Base-by-base conservation (phyloP, 2,329 filamentous ascomycete genomes). In the Neopestalotiopsis sp. region DNA sequence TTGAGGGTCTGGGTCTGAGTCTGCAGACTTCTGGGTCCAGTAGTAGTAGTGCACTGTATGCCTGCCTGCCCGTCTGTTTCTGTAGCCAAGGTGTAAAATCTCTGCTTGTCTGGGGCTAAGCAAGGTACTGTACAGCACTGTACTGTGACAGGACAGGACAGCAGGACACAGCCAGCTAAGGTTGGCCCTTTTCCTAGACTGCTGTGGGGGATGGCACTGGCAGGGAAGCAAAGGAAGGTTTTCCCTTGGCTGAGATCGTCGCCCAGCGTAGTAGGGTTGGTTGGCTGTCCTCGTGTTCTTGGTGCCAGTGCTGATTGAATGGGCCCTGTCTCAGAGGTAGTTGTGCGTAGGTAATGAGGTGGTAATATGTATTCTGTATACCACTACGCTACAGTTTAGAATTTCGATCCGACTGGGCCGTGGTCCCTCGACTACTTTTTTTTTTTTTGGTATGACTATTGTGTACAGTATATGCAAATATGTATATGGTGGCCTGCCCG, bases 281-380 rank as follows among this genome's bases (percentile, higher is more conserved):
- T 52, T 4, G 45, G 20, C 17, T 52, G 45, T 52, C 45, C 45
- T 52, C 45, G 45, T 52, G 45, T 52, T 52, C 45, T 17, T 52
- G 45, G 45, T 52, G 45, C 45, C 45, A 52, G 45, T 52, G 45
- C 45, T 52, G 45, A 52, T 52, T 52, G 45, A 52, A n/a, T 52
- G 45, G 45, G 45, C 45, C 34, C 45, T n/a, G 45, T 52, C 45
- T 52, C 45, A 52, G 45, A 52, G 45, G 45, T 10, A 20, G 45
- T 52, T 52, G n/a, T 52, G 45, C 45, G 45, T 52, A 52, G 45
- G 45, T 52, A 52, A 52, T 52, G 45, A 52, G 45, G 45, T 52
- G 45, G 45, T 52, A 52, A 52, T 52, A 20, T 52, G 45, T 20
- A 38, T 38, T 38, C 34, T 38, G 34, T 52, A 9, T 52, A 52